Percentiles rank a stretch among this genome's conserved stretches.
phyloP scores from a whole-genome alignment of 2,329 filamentous ascomycete genomes.

The Sphaerostilbella broomeana region DNA sequence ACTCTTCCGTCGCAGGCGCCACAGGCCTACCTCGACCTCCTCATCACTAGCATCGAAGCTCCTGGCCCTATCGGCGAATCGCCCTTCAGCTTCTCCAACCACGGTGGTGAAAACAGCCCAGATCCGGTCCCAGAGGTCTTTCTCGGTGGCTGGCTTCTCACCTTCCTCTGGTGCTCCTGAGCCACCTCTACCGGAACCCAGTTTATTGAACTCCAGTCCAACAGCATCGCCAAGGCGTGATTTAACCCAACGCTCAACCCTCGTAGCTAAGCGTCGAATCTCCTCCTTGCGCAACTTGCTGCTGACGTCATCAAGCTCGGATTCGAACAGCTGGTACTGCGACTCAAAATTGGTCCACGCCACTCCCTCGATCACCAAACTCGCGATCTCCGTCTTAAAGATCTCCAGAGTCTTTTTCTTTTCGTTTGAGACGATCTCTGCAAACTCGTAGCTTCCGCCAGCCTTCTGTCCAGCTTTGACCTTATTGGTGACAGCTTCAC shows the following conservation, averaged over 20 bases:
- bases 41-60: slow-evolving; percentile 90
- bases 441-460: slow-evolving; percentile 86
- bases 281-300: slow-evolving; percentile 83
- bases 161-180: slow-evolving; percentile 72
- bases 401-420: slow-evolving; percentile 67
- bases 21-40: slow-evolving; percentile 87
- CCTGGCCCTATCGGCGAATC: slow-evolving; percentile 81
- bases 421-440: slow-evolving; percentile 80
- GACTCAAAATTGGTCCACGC: slow-evolving; percentile 83
- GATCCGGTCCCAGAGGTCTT: slow-evolving; percentile 90
- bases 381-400: slow-evolving; percentile 70
- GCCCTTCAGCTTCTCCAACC: slow-evolving; percentile 75
- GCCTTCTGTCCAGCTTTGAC: slow-evolving; percentile 93
- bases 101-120: slow-evolving; percentile 81
- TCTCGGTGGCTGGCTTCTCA: slow-evolving; percentile 67
- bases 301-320: slow-evolving; percentile 87
- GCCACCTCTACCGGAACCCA: slow-evolving; percentile 81
- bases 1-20: slow-evolving; percentile 87
- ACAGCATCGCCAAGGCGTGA: slow-evolving; percentile 81
- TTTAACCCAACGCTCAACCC: slow-evolving; percentile 90
- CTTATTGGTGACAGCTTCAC: slow-evolving; percentile 74
- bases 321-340: slow-evolving; percentile 73
- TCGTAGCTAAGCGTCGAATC: slow-evolving; percentile 84
- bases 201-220: slow-evolving; percentile 90
- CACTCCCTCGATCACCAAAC: slow-evolving; percentile 69